These are phyloP conservation scores for Metschnikowia lunata DNA, from an alignment of 805 yeast genomes.

Conservation along the genomic window DNA sequence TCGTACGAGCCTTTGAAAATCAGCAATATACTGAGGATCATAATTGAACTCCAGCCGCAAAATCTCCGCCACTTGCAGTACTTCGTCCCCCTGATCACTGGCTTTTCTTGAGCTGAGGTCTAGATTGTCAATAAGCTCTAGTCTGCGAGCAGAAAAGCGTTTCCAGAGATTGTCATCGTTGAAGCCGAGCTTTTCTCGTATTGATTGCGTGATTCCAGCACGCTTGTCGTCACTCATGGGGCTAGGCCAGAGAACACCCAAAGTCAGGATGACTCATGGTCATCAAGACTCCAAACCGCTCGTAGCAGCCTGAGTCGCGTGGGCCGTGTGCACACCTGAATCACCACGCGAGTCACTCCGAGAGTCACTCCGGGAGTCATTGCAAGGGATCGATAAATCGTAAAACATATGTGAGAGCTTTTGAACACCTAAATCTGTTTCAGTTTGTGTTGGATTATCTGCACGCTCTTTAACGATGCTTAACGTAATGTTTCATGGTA, in stretches of 20 bases:
- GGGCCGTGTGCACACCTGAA: constrained; percentile 2
- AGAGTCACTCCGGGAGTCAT: no score
- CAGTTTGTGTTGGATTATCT: no score
- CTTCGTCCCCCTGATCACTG: constrained; percentile 84
- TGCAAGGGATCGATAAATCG: no score
- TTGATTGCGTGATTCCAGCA: constrained; percentile 52
- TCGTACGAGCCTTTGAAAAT: constrained; percentile 84
- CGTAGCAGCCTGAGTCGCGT: constrained; percentile 2
- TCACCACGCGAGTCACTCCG: not conserved
- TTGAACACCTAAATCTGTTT: no score
- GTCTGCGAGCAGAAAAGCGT: constrained; percentile 80
- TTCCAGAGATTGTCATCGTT: constrained; percentile 84
- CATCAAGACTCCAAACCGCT: constrained; percentile 4
- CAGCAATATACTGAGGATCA: constrained; percentile 51
- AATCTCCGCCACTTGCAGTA: constrained; percentile 70
- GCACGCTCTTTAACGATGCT: no score
- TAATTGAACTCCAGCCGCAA: constrained; percentile 76
- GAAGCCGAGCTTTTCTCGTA: constrained; percentile 64
- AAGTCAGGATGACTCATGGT: constrained; percentile 15
- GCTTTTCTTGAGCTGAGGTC: constrained; percentile 69
- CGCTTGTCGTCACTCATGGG: constrained; percentile 26
- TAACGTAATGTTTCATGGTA: no score
- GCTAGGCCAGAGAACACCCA: not conserved
- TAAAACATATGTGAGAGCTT: no score
- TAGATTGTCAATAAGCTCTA: constrained; percentile 81